Evolutionary conservation across 352 stramenopile species (phyloP).

Genomic region (Pelagophyceae sp.): DNA sequence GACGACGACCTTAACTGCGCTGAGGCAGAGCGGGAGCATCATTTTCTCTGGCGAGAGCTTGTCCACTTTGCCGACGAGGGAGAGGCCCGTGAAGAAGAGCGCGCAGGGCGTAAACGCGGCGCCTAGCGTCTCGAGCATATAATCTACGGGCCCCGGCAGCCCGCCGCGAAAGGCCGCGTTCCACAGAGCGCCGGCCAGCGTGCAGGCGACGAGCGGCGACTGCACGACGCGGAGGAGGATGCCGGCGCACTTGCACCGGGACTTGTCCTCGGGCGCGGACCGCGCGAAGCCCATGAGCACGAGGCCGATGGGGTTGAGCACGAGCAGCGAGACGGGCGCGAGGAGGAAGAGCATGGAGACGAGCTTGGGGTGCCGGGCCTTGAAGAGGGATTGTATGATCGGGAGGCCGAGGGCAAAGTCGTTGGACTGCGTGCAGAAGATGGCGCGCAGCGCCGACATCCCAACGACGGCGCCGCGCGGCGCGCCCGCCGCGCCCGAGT

Average conservation of each 20-base stretch:
- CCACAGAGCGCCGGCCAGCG: not conserved
- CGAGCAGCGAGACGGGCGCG: constrained; percentile 3
- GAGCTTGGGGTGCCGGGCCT: not conserved
- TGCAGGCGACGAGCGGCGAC: constrained; percentile 14
- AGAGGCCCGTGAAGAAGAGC: constrained; percentile 17
- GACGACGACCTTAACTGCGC: not conserved
- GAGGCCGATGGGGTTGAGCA: constrained; percentile 17
- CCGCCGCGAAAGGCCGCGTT: not conserved
- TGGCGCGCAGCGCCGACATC: constrained; percentile 4
- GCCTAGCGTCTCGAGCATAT: not conserved
- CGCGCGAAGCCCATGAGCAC: not conserved
- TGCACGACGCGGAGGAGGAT: not conserved
- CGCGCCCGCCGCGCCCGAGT: not conserved
- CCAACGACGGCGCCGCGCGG: no score
- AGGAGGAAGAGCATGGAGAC: constrained; percentile 14
- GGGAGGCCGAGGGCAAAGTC: constrained; percentile 17
- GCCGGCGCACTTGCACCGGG: not conserved
- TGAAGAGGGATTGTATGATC: not conserved
- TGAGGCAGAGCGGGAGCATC: not conserved
- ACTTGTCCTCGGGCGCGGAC: not conserved
- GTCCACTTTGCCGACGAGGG: not conserved
- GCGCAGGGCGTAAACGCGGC: constrained; percentile 11
- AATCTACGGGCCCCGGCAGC: not conserved
- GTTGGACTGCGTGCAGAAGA: constrained; percentile 22
- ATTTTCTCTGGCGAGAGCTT: not conserved